Percentiles rank a stretch among this genome's conserved stretches.
phyloP scores from a whole-genome alignment of 2,329 filamentous ascomycete genomes.

The Claviceps digitariae region DNA sequence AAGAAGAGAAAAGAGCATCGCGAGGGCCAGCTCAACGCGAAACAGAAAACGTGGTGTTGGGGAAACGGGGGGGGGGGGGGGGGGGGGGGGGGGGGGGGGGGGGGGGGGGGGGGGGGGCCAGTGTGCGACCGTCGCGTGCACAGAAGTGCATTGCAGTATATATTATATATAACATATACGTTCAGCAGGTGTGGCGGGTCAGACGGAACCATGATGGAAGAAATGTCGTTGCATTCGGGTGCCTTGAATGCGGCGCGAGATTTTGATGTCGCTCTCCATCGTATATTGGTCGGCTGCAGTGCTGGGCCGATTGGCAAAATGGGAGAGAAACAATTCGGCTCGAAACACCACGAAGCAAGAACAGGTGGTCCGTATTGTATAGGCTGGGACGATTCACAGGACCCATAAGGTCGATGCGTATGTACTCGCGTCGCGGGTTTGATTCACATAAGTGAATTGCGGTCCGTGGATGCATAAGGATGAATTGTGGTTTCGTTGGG shows the following conservation, averaged over 20 bases:
- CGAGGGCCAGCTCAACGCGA: not conserved
- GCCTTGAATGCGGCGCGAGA: not conserved
- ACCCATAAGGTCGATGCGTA: not conserved
- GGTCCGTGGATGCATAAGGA: not conserved
- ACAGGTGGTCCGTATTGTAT: not conserved
- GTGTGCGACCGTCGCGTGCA: slow-evolving; percentile 7
- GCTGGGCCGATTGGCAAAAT: not conserved
- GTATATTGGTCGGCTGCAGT: not conserved
- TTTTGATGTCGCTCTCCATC: not conserved
- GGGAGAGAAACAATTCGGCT: slow-evolving; percentile 4
- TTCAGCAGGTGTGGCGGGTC: not conserved
- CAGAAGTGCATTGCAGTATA: not conserved
- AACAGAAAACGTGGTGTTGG: too few species aligned
- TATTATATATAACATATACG: too few species aligned
- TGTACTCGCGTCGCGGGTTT: not conserved
- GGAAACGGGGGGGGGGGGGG: slow-evolving; percentile 1
- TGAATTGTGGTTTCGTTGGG: not conserved
- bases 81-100: not conserved
- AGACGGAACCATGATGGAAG: not conserved
- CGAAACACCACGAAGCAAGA: not conserved
- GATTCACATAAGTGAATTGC: not conserved
- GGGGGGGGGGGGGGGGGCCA: slow-evolving; percentile 2
- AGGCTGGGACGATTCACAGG: not conserved
- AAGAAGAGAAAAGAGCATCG: not conserved
- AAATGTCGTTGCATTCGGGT: not conserved